phyloP scores from a whole-genome alignment of 192 early-diverging fungal genomes.

The Backusella sp. region DNA sequence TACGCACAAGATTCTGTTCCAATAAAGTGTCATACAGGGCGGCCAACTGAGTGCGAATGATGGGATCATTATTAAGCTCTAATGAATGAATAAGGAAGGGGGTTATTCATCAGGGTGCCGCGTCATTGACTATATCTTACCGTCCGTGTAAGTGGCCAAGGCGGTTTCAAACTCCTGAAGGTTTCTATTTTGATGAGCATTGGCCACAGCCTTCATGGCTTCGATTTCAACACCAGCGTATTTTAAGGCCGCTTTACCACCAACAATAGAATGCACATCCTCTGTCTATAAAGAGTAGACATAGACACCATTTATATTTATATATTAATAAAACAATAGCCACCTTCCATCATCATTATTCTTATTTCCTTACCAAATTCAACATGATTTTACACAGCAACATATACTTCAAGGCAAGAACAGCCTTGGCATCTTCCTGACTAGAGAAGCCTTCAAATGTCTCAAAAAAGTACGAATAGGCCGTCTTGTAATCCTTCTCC shows the following conservation, averaged over 20 bases:
- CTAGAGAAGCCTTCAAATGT: constrained; percentile 91
- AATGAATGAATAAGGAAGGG: background rate
- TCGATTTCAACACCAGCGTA: constrained; percentile 89
- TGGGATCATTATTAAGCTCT: constrained; percentile 90
- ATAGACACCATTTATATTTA: no score
- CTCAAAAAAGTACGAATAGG: constrained; percentile 99
- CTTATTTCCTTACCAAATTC: constrained; percentile 71
- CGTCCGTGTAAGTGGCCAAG: constrained; percentile 80
- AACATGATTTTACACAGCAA: constrained; percentile 99
- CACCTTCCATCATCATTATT: background rate
- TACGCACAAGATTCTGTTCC: constrained; percentile 93
- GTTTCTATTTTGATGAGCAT: constrained; percentile 96
- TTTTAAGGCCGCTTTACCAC: constrained; percentile 87
- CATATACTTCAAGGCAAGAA: constrained; percentile 97
- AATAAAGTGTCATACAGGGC: constrained; percentile 94
- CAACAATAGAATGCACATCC: constrained; percentile 88
- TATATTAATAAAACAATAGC: background rate
- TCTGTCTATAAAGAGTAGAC: constrained; percentile 69
- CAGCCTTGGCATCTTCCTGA: constrained; percentile 85
- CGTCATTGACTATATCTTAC: constrained; percentile 37
- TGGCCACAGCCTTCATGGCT: constrained; percentile 93
- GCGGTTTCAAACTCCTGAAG: constrained; percentile 94
- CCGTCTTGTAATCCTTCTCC: constrained; percentile 99
- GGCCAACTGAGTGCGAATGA: constrained; percentile 90
- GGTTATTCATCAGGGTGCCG: background rate